These are phyloP conservation scores for Phaffia australis DNA, from an alignment of 768 basidiomycete species.

Conservation along the genomic window DNA sequence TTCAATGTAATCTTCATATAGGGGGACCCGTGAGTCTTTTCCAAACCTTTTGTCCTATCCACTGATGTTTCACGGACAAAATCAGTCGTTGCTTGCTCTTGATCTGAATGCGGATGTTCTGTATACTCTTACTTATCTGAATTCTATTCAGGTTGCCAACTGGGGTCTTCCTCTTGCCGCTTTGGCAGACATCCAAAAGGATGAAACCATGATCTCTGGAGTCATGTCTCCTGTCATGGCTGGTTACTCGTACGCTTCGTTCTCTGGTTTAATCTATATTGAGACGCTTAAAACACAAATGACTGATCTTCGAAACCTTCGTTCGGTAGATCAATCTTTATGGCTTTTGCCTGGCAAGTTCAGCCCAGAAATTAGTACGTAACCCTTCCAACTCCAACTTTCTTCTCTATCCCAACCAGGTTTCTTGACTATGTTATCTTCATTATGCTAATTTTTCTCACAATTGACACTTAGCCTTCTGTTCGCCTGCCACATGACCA, in stretches of 20 bases:
- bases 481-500: conserved; percentile 56
- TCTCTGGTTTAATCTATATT: neutral
- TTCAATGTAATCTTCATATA: neutral
- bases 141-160: conserved; percentile 65
- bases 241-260: conserved; percentile 67
- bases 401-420: too few species aligned
- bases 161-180: conserved; percentile 97
- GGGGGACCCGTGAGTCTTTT: conserved; percentile 15
- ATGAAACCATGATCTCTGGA: conserved; percentile 94
- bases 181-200: conserved; percentile 73
- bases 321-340: conserved; percentile 24
- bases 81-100: neutral
- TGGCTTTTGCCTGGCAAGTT: conserved; percentile 26
- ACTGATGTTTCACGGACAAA: neutral
- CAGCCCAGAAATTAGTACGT: conserved; percentile 25
- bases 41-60: neutral
- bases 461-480: conserved; percentile 15
- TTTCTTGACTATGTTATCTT: neutral
- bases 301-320: neutral
- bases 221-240: conserved; percentile 88
- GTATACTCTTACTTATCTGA: neutral
- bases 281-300: neutral
- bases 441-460: neutral
- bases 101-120: neutral
- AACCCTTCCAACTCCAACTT: neutral